A percentile compares a stretch with the other conserved stretches of the same genome.
These are phyloP conservation scores for Tephrocybe sp. DNA, from an alignment of 768 basidiomycete genomes.

Conservation along the genomic window DNA sequence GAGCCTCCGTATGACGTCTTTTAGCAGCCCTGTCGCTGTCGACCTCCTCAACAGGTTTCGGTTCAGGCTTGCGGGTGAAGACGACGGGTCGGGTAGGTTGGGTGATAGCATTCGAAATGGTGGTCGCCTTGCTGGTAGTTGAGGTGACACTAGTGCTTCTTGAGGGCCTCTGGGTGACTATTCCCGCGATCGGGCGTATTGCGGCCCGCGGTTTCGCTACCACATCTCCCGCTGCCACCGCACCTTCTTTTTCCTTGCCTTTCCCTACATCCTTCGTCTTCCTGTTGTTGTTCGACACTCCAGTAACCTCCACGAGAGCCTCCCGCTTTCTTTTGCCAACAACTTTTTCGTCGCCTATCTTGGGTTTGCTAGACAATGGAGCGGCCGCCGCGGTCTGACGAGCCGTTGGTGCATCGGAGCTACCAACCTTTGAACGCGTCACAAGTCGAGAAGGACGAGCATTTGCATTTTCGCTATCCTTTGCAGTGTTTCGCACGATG, in stretches of 20 bases:
- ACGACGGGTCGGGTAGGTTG: constrained; percentile 5
- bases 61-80: constrained; percentile 15
- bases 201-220: constrained; percentile 23
- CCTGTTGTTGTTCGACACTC: constrained; percentile 31
- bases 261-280: constrained; percentile 15
- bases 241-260: constrained; percentile 45
- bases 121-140: constrained; percentile 5
- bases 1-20: constrained; percentile 56
- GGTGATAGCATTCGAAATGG: neutral
- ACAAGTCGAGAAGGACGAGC: constrained; percentile 52
- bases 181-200: constrained; percentile 32
- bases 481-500: constrained; percentile 47
- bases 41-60: constrained; percentile 34
- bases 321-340: constrained; percentile 73
- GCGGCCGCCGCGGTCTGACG: constrained; percentile 30
- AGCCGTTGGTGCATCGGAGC: constrained; percentile 30
- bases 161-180: constrained; percentile 13
- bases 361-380: constrained; percentile 41
- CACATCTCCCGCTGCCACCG: constrained; percentile 25
- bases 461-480: constrained; percentile 70
- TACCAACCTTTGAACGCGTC: constrained; percentile 52
- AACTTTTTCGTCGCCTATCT: constrained; percentile 34
- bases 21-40: constrained; percentile 53
- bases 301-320: constrained; percentile 69
- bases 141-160: constrained; percentile 10